Evolutionary conservation across 208 protist species (phyloP).

Genomic region (Balamuthia mandrillaris): DNA sequence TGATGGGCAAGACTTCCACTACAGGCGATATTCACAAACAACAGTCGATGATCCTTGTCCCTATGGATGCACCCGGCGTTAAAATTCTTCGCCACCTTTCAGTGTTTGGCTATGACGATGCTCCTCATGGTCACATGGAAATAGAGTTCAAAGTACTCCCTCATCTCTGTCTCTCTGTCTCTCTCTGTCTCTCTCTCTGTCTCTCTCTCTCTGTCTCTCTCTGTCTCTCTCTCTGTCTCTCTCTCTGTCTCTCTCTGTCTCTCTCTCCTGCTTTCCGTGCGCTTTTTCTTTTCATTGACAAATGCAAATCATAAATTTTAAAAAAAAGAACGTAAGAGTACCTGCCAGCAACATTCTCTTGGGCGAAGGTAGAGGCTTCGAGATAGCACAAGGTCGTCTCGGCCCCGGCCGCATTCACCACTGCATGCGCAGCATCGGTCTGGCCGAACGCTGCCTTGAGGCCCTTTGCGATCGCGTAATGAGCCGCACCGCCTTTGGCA

Average conservation of each 20-base stretch:
- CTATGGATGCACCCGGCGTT: conserved; percentile 66
- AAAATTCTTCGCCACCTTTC: conserved; percentile 60
- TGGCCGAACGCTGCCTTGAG: conserved; percentile 68
- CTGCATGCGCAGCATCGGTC: conserved; percentile 76
- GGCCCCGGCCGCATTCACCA: conserved; percentile 83
- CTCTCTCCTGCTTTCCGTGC: no score
- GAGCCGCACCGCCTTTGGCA: conserved; percentile 60
- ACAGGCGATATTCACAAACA: conserved; percentile 49
- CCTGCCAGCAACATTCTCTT: conserved; percentile 69
- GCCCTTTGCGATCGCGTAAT: conserved; percentile 58
- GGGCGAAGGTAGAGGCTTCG: conserved; percentile 76
- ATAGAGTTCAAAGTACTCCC: conserved; percentile 50
- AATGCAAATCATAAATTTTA: no score
- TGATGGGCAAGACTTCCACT: conserved; percentile 63
- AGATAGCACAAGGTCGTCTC: conserved; percentile 74
- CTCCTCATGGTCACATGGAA: conserved; percentile 71
- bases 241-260: no score
- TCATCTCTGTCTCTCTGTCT: background rate
- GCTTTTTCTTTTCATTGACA: no score
- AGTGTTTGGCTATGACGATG: conserved; percentile 77
- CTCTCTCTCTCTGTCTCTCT: background rate
- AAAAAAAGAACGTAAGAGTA: conserved; percentile 71
- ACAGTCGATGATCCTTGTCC: conserved; percentile 83
- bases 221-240: no score
- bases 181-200: background rate